Conservation (phyloP, 2,329 filamentous ascomycete genomes). For the Phialophora chinensis region DNA sequence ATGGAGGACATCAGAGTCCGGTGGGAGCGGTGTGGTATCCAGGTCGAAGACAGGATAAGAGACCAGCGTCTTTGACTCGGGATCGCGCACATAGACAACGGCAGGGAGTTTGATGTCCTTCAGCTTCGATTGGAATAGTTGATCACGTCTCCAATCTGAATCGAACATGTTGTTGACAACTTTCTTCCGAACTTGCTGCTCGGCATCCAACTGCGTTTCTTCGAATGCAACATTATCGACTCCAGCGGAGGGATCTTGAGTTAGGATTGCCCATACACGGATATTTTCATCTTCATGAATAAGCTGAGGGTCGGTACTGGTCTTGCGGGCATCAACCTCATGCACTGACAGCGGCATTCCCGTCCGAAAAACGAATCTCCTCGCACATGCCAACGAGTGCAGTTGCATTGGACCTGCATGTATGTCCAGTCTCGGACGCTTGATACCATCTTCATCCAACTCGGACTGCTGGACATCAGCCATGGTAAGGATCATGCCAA, state of each 20-base stretch:
- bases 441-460: slow-evolving; percentile 34
- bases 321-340: slow-evolving; percentile 57
- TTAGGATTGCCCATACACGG: slow-evolving; percentile 81
- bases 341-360: slow-evolving; percentile 73
- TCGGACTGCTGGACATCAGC: slow-evolving; percentile 66
- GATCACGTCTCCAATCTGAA: slow-evolving; percentile 75
- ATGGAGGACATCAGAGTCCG: slow-evolving; percentile 73
- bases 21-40: slow-evolving; percentile 60
- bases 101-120: slow-evolving; percentile 71
- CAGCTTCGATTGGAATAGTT: slow-evolving; percentile 69
- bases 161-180: slow-evolving; percentile 80
- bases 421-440: slow-evolving; percentile 34
- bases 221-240: slow-evolving; percentile 54
- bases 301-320: slow-evolving; percentile 56
- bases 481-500: slow-evolving; percentile 84
- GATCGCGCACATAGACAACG: slow-evolving; percentile 70
- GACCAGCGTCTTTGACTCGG: slow-evolving; percentile 64
- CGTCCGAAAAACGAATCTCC: slow-evolving; percentile 84
- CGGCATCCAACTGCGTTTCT: slow-evolving; percentile 46
- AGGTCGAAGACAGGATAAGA: slow-evolving; percentile 72
- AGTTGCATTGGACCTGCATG: slow-evolving; percentile 82
- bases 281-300: slow-evolving; percentile 79
- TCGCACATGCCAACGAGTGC: slow-evolving; percentile 79
- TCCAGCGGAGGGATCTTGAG: slow-evolving; percentile 49
- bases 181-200: slow-evolving; percentile 61